Percentiles rank a stretch among this genome's conserved stretches.
phyloP scores from a whole-genome alignment of 2,329 filamentous ascomycete species.

The Nigrograna mackinnonii region DNA sequence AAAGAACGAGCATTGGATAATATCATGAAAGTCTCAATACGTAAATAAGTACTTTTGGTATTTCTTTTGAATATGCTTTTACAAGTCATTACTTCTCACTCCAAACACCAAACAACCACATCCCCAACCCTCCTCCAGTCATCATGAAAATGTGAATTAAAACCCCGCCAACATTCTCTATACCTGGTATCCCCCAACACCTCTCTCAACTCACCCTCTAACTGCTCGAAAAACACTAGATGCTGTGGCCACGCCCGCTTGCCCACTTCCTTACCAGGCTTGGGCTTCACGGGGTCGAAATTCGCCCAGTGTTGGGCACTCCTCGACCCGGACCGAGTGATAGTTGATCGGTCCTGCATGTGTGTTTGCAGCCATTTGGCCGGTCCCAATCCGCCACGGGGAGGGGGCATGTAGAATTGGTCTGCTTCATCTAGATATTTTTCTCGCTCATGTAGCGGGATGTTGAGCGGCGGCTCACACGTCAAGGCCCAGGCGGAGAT shows the following conservation, averaged over 20 bases:
- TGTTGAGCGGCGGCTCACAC: slow-evolving; percentile 83
- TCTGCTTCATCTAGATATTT: slow-evolving; percentile 88
- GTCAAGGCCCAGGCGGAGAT: slow-evolving; percentile 83
- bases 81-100: slow-evolving; percentile 5
- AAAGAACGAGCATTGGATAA: no score
- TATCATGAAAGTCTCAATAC: no score
- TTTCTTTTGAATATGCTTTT: no score
- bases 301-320: slow-evolving; percentile 27
- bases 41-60: no score
- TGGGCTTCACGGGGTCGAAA: slow-evolving; percentile 22
- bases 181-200: slow-evolving; percentile 54
- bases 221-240: slow-evolving; percentile 60
- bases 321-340: slow-evolving; percentile 19
- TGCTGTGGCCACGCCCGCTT: slow-evolving; percentile 47
- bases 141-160: slow-evolving; percentile 66
- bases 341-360: slow-evolving; percentile 40
- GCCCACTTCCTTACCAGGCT: slow-evolving; percentile 2
- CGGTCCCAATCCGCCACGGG: no score
- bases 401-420: slow-evolving; percentile 77
- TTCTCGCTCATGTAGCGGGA: slow-evolving; percentile 64
- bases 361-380: slow-evolving; percentile 44
- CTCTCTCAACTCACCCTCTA: slow-evolving; percentile 54
- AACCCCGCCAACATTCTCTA: slow-evolving; percentile 61
- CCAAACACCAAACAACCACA: slow-evolving; percentile 62
- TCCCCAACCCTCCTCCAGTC: slow-evolving; percentile 65